Evolutionary conservation across 169 alveolate species (phyloP), one percentile per base, ranked within the genome.

Genomic region (Plasmodium gonderi): DNA sequence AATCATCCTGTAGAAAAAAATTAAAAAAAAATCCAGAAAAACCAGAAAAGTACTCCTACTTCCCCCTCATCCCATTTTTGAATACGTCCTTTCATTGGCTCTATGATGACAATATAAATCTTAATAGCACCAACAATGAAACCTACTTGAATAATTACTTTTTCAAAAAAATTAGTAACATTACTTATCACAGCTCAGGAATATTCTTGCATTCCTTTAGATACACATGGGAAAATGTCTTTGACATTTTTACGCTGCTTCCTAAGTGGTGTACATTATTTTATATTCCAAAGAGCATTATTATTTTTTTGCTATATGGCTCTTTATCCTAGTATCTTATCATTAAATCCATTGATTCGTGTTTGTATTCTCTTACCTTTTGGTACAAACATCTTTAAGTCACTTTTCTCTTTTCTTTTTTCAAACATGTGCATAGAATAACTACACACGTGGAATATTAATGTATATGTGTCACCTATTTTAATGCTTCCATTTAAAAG

Each of bases 171-270:
- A 68, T 81, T 79, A 72, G 54, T n/a, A 91, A 64, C 36, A 60
- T 64, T 20, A 68, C 89, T 12, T 87, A 60, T 82, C 93, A 91
- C 92, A 92, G 94, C 26, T 87, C 96, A 33, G 97, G 97, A 0
- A 95, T 95, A 76, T 95, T 94, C 77, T 69, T 95, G 17, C 97
- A 95, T 80, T 94, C 97, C 29, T 79, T 92, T 45, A 92, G 96
- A 60, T 95, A 94, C 81, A 78, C 92, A 29, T 95, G 96, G 97
- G 91, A 51, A 51, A 76, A 75, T 3, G 64, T 78, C 5, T 77
- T 94, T 47, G 94, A 90, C 38, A 79, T 90, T 78, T 90, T 90
- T 90, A 90, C 94, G 20, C 90, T 90, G 9, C 80, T 90, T 14
- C 94, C 94, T 2, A 90, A 78, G 38, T 90, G 94, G 94, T 90